Conservation (phyloP, 2,329 filamentous ascomycete species). For the Cercospora brassicicola region DNA sequence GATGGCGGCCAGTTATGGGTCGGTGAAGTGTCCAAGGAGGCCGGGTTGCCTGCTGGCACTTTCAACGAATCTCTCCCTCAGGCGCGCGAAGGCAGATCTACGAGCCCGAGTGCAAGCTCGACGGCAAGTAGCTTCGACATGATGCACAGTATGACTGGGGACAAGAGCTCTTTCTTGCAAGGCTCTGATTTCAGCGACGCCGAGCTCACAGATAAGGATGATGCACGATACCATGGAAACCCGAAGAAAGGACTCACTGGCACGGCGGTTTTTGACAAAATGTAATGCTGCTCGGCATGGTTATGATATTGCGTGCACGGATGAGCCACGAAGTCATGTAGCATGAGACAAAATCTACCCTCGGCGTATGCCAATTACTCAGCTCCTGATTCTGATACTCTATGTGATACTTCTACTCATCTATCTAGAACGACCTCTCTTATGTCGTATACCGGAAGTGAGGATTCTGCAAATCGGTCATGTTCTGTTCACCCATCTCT, state of each 20-base stretch:
- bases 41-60: conserved; percentile 15
- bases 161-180: conserved; percentile 35
- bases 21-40: conserved; percentile 26
- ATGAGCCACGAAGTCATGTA: conserved; percentile 2
- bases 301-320: neutral
- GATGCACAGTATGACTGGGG: conserved; percentile 48
- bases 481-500: conserved; percentile 68
- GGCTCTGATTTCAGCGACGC: conserved; percentile 25
- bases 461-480: conserved; percentile 59
- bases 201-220: conserved; percentile 27
- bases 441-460: conserved; percentile 33
- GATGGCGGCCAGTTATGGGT: conserved; percentile 48
- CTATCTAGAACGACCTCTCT: neutral
- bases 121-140: conserved; percentile 48
- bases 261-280: conserved; percentile 42
- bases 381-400: neutral
- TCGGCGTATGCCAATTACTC: neutral
- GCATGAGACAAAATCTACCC: neutral
- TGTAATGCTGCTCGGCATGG: conserved; percentile 30
- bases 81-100: conserved; percentile 13
- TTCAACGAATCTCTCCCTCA: conserved; percentile 28
- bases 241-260: conserved; percentile 33
- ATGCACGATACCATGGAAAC: conserved; percentile 32
- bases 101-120: conserved; percentile 32
- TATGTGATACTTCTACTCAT: neutral